A percentile compares a stretch with the other conserved stretches of the same genome.
These are phyloP conservation scores for Linanthus parryae DNA, from an alignment of 148 eudicot genomes.

Conservation along the genomic window DNA sequence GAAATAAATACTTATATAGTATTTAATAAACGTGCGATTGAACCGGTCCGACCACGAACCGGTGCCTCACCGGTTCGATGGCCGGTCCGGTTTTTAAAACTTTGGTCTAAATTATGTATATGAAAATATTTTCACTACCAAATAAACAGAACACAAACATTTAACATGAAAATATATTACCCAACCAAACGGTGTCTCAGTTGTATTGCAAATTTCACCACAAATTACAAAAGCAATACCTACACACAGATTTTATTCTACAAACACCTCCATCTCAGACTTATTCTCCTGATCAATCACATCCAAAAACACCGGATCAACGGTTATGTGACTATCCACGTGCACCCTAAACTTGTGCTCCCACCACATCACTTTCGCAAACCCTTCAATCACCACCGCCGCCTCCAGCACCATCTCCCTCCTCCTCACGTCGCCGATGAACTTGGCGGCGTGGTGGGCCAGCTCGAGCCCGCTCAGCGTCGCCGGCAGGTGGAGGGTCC, in stretches of 20 bases:
- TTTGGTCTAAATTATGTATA: too few species aligned
- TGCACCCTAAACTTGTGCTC: conserved; percentile 68
- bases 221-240: background rate
- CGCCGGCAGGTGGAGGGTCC: conserved; percentile 58
- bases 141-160: too few species aligned
- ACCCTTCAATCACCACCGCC: conserved; percentile 54
- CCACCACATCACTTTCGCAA: conserved; percentile 76
- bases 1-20: too few species aligned
- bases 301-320: conserved; percentile 87
- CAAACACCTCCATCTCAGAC: conserved; percentile 53
- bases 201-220: too few species aligned
- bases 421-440: conserved; percentile 50
- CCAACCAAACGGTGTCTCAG: too few species aligned
- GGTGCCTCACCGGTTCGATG: too few species aligned
- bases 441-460: conserved; percentile 49
- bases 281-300: conserved; percentile 78
- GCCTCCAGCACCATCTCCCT: conserved; percentile 85
- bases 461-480: conserved; percentile 68
- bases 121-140: too few species aligned
- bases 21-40: too few species aligned
- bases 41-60: too few species aligned
- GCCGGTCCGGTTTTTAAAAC: too few species aligned
- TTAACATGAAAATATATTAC: too few species aligned
- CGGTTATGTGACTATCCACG: conserved; percentile 69
- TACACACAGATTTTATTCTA: background rate